phyloP scores from a whole-genome alignment of 2,329 filamentous ascomycete species.

The Westerdykella sp. region DNA sequence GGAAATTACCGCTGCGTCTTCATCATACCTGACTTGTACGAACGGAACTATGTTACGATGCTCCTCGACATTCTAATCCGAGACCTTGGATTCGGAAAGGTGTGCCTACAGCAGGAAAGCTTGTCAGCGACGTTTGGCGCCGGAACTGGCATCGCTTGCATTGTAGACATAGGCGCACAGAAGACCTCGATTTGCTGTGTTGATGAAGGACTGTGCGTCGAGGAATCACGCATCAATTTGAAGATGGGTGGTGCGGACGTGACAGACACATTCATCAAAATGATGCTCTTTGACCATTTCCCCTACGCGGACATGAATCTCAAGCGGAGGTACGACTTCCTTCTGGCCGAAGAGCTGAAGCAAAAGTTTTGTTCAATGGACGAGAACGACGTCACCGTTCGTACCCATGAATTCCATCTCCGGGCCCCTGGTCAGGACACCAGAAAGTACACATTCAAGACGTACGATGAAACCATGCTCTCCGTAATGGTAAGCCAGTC shows the following conservation, averaged over 20 bases:
- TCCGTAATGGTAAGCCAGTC: slow-evolving; percentile 60
- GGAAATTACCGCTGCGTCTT: slow-evolving; percentile 93
- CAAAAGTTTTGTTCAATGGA: slow-evolving; percentile 88
- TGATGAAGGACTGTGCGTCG: slow-evolving; percentile 89
- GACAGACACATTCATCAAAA: slow-evolving; percentile 90
- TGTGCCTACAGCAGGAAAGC: slow-evolving; percentile 95
- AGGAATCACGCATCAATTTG: slow-evolving; percentile 90
- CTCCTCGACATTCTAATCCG: slow-evolving; percentile 78
- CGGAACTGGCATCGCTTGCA: slow-evolving; percentile 87
- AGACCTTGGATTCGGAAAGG: slow-evolving; percentile 81
- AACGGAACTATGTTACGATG: slow-evolving; percentile 84
- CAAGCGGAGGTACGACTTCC: slow-evolving; percentile 79
- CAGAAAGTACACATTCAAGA: slow-evolving; percentile 90
- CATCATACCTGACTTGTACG: slow-evolving; percentile 93
- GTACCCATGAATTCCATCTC: slow-evolving; percentile 84
- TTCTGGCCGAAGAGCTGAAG: slow-evolving; percentile 93
- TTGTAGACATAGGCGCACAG: slow-evolving; percentile 93
- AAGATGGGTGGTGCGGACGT: slow-evolving; percentile 92
- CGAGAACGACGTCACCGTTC: slow-evolving; percentile 81
- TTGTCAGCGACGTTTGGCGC: slow-evolving; percentile 92
- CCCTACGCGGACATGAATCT: slow-evolving; percentile 94
- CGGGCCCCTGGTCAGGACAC: slow-evolving; percentile 84
- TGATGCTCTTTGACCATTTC: slow-evolving; percentile 96
- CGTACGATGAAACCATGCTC: slow-evolving; percentile 93
- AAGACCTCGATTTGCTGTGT: slow-evolving; percentile 97